These are phyloP conservation scores for Talaromyces stipitatus DNA, from an alignment of 495 filamentous ascomycete species.

Conservation along the genomic window DNA sequence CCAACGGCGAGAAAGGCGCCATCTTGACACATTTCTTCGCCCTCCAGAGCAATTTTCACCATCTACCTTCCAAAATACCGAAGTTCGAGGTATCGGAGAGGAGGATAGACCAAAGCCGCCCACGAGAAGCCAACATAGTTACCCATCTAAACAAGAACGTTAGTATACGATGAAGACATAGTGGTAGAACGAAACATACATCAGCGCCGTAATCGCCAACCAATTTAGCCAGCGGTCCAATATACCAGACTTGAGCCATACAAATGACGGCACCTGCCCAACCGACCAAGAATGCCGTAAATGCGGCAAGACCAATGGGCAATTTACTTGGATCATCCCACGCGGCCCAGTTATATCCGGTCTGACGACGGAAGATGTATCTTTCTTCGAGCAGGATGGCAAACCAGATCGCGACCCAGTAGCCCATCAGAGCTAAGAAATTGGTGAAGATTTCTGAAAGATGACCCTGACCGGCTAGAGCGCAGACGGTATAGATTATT, in stretches of 20 bases:
- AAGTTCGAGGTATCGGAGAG: slow-evolving; percentile 40
- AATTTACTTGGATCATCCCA: slow-evolving; percentile 54
- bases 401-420: slow-evolving; percentile 63
- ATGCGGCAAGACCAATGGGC: slow-evolving; percentile 55
- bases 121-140: slow-evolving; percentile 44
- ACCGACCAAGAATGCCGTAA: slow-evolving; percentile 56
- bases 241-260: slow-evolving; percentile 67
- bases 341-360: slow-evolving; percentile 50
- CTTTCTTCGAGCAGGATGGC: slow-evolving; percentile 58
- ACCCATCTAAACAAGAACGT: slow-evolving; percentile 32
- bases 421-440: slow-evolving; percentile 67
- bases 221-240: slow-evolving; percentile 50
- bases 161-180: background rate
- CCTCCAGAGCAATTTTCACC: background rate
- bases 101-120: slow-evolving; percentile 42
- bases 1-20: too few relatives aligned
- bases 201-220: slow-evolving; percentile 56
- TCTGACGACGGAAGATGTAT: slow-evolving; percentile 47
- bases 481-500: slow-evolving; percentile 56
- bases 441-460: slow-evolving; percentile 62
- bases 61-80: slow-evolving; percentile 33
- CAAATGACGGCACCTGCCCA: slow-evolving; percentile 64
- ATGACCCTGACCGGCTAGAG: slow-evolving; percentile 52
- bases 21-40: too few relatives aligned
- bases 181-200: slow-evolving; percentile 22